phyloP scores from a whole-genome alignment of 306 rosid genomes.

The Trifolium dubium region DNA sequence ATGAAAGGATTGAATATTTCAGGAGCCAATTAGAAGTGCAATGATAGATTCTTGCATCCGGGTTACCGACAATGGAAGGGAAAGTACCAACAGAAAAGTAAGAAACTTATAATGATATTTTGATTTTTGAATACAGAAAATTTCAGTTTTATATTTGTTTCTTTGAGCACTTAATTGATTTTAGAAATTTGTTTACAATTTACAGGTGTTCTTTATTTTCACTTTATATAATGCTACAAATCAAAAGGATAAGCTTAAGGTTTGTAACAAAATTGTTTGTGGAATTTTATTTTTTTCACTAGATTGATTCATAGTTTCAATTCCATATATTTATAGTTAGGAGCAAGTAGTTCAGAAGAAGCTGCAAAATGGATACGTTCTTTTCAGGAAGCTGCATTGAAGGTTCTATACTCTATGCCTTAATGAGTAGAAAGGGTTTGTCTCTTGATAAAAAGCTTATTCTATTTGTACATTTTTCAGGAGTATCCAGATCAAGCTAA shows the following conservation, averaged over 20 bases:
- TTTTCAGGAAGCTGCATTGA: slow-evolving; percentile 69
- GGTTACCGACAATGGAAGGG: slow-evolving; percentile 83
- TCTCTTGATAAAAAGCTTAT: slow-evolving; percentile 35
- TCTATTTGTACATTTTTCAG: slow-evolving; percentile 48
- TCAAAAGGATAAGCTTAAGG: slow-evolving; percentile 82
- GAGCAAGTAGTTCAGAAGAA: slow-evolving; percentile 92
- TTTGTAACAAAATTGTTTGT: slow-evolving; percentile 34
- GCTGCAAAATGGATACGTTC: slow-evolving; percentile 88
- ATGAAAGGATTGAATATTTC: slow-evolving; percentile 42
- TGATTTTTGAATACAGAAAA: background rate
- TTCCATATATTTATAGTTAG: slow-evolving; percentile 58
- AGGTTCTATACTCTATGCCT: slow-evolving; percentile 55
- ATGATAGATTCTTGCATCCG: slow-evolving; percentile 73
- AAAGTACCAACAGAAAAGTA: slow-evolving; percentile 69
- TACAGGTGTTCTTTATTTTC: slow-evolving; percentile 73
- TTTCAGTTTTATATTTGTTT: slow-evolving; percentile 31
- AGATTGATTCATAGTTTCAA: slow-evolving; percentile 29
- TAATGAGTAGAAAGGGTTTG: slow-evolving; percentile 31
- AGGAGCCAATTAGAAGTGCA: slow-evolving; percentile 86
- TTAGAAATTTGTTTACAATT: slow-evolving; percentile 38
- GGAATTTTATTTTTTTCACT: background rate
- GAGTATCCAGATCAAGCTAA: slow-evolving; percentile 56
- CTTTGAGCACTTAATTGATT: background rate
- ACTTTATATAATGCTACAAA: slow-evolving; percentile 70
- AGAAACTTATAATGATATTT: background rate